Evolutionary conservation across 208 protist genomes (phyloP), one percentile per base, ranked within the genome.

Genomic region (Vickermania spadyakhi): DNA sequence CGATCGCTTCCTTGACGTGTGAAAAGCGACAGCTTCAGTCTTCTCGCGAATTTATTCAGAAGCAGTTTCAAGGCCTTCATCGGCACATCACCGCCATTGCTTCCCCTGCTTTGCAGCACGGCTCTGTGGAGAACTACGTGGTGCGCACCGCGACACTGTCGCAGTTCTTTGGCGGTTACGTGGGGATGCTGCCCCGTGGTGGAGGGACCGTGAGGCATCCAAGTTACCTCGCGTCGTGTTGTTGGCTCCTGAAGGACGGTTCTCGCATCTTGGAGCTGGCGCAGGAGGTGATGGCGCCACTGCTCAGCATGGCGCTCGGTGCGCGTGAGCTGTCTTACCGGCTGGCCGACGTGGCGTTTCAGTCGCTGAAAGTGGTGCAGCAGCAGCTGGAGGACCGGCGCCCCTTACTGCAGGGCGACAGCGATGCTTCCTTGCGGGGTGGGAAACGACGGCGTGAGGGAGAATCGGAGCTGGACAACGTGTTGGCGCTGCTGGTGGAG

Each of bases 121-220:
- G 60, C 18, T 77, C 64, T 28, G 62, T 93, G 14, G 68, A 70
- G 21, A 89, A 87, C 68, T 91, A 91, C 63, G 80, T 92, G 69
- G 89, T 95, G 54, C 84, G 89, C 58, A 83, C 73, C 25, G 64
- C 81, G n/a, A 88, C 89, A 2, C 68, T 95, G 52, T 58, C 89
- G 52, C 85, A 95, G 75, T 81, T 87, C 56, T 66, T 87, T 51
- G 89, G 84, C 23, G 89, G 80, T 14, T 72, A 79, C 63, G 63
- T 89, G 29, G 75, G 75, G 14, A 70, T 88, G 2, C 74, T 92
- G 42, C 85, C 82, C 56, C 58, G 26, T 23, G 0, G 1, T 18
- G 5, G n/a, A 31, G 13, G 36, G 63, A 50, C 11, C 49, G 1
- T 3, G 56, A 60, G 36, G 62, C 31, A 26, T 56, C 36, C 25